Percentiles rank a stretch among this genome's conserved stretches.
These are phyloP conservation scores for Podila epicladia DNA, from an alignment of 192 early-diverging fungal genomes.

Conservation along the genomic window DNA sequence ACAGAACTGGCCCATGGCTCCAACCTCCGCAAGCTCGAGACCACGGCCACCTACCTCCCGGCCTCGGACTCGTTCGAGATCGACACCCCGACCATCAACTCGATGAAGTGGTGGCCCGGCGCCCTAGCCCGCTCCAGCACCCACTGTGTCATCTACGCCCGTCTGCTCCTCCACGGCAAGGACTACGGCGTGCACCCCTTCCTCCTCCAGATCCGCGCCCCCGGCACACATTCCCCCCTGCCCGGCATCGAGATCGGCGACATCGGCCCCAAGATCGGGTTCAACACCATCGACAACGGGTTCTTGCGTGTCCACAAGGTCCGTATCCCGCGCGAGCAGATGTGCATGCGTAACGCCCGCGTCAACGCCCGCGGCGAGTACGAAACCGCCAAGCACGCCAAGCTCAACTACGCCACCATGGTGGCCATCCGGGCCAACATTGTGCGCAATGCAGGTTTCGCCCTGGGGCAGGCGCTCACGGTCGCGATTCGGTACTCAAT, in stretches of 20 bases:
- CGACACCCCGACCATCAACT: constrained; percentile 72
- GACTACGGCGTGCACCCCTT: constrained; percentile 68
- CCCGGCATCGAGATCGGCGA: constrained; percentile 53
- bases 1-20: constrained; percentile 77
- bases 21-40: constrained; percentile 85
- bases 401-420: constrained; percentile 83
- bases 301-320: constrained; percentile 88
- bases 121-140: constrained; percentile 83
- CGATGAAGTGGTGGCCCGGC: constrained; percentile 94
- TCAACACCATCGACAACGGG: constrained; percentile 63
- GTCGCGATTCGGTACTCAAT: constrained; percentile 90
- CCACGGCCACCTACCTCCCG: constrained; percentile 84
- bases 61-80: constrained; percentile 84
- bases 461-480: constrained; percentile 68
- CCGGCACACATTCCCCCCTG: constrained; percentile 36
- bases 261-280: constrained; percentile 77
- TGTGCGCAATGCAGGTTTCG: constrained; percentile 66
- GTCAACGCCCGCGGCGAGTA: constrained; percentile 76
- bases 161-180: constrained; percentile 76
- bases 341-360: constrained; percentile 90
- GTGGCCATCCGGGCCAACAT: constrained; percentile 79
- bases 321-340: constrained; percentile 83
- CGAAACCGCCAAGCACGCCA: constrained; percentile 75
- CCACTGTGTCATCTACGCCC: constrained; percentile 80
- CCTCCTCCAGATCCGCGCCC: constrained; percentile 59